phyloP scores from a whole-genome alignment of 2,329 filamentous ascomycete genomes.

The Fusarium agapanthi region DNA sequence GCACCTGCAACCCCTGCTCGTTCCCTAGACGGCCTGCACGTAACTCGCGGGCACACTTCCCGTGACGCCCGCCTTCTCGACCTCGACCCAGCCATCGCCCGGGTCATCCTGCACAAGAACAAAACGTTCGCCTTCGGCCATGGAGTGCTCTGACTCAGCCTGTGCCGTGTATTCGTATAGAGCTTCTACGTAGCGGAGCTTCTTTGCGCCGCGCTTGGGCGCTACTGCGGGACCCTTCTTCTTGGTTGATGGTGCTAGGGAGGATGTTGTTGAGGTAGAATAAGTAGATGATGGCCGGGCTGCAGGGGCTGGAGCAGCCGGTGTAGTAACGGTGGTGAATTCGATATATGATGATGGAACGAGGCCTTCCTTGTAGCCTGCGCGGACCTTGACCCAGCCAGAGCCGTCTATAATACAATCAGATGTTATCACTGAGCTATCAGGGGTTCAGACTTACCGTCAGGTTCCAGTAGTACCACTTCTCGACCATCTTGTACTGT shows the following conservation, averaged over 20 bases:
- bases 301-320: conserved; percentile 54
- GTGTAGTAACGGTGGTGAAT: conserved; percentile 55
- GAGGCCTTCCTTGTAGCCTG: conserved; percentile 79
- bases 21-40: conserved; percentile 74
- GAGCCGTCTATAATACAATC: conserved; percentile 73
- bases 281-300: conserved; percentile 78
- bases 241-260: conserved; percentile 59
- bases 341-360: conserved; percentile 91
- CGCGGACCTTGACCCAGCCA: conserved; percentile 88
- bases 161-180: conserved; percentile 91
- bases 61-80: conserved; percentile 86
- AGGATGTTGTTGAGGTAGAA: conserved; percentile 70
- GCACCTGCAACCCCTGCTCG: conserved; percentile 17
- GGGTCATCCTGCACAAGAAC: conserved; percentile 87
- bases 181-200: conserved; percentile 91
- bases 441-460: conserved; percentile 71
- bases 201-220: conserved; percentile 89
- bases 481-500: conserved; percentile 82
- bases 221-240: conserved; percentile 94
- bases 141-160: conserved; percentile 86
- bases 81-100: conserved; percentile 96
- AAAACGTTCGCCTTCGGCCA: conserved; percentile 90
- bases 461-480: conserved; percentile 80
- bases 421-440: conserved; percentile 4
- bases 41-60: conserved; percentile 96